phyloP scores from a whole-genome alignment of 164 flowering plant species.

The Stephania japonica region DNA sequence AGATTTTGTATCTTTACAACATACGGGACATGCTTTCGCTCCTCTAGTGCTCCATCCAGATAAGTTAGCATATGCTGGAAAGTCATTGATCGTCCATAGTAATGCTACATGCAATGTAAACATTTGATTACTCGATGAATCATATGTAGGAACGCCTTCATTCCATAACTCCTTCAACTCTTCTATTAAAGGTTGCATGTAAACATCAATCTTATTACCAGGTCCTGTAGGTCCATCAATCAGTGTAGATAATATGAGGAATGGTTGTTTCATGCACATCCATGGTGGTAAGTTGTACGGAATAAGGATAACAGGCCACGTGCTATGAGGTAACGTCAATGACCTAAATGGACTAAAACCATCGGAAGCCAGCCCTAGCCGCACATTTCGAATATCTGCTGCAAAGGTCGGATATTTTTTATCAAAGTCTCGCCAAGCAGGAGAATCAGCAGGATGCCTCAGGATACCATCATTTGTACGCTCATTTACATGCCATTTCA shows the following conservation, averaged over 20 bases:
- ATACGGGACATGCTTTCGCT: not conserved
- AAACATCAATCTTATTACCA: conserved; percentile 1
- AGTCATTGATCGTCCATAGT: not conserved
- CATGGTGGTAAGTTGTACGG: not conserved
- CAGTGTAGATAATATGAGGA: not conserved
- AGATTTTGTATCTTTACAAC: not conserved
- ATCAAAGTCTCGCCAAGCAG: not conserved
- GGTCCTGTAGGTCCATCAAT: not conserved
- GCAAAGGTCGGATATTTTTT: not conserved
- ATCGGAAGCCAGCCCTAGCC: not conserved
- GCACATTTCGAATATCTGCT: not conserved
- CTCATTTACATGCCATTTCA: not conserved
- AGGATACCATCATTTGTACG: not conserved
- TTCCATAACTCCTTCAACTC: not conserved
- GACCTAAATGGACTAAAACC: not conserved
- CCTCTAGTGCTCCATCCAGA: not conserved
- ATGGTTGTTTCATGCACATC: conserved; percentile 2
- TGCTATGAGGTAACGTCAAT: not conserved
- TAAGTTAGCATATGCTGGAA: not conserved
- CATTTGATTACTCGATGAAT: not conserved
- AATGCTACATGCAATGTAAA: not conserved
- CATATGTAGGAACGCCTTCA: not conserved
- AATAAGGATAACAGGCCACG: not conserved
- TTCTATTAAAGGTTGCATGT: not conserved
- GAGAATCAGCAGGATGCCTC: not conserved